Evolutionary conservation across 2,329 filamentous ascomycete species (phyloP), one percentile per base, ranked within the genome.

Genomic region (Aspergillus novofumigatus): DNA sequence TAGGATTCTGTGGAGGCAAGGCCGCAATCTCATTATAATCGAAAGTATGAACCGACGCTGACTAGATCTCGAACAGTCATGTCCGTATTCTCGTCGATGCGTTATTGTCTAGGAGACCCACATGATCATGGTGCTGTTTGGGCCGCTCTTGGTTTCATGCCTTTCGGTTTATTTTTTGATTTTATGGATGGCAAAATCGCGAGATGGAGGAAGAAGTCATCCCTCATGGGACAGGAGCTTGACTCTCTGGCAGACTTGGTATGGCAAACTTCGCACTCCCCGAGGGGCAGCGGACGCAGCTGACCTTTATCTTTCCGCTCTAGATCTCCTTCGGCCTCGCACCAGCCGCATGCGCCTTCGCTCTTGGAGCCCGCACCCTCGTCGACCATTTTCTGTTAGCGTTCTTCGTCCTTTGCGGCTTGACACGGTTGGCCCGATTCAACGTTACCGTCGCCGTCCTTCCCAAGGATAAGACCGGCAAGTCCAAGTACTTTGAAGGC

Each of bases 131-230:
- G 80, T 53, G 88, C 91, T 66, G 79, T 97, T 54, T 97, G 90
- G 84, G 78, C 87, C 35, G 92, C 94, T 1, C 85, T 99, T 51
- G 85, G 80, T 4, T 91, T 97, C 75, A 89, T 97, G 75, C 93
- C 93, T 0, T 90, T 97, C 58, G 92, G 92, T 4, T 81, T 97
- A 11, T 97, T 97, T 80, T 97, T 97, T 75, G 94, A 99, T 76
- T 95, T 96, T 72, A 91, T 97, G 83, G 94, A 99, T 75, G 94
- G 94, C 71, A 94, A 92, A 72, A 92, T 99, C 55, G 94, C 94
- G 62, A 83, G 94, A 63, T 97, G 94, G 94, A 86, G 94, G 73
- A 89, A 91, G 78, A 99, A 97, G 87, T 94, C 91, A 69, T 95
- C 90, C 67, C 81, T 99, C 72, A 97, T 99, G 93, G 94, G 94